These are phyloP conservation scores for Gorgonomyces haynaldii DNA, from an alignment of 192 early-diverging fungal genomes.

Conservation along the genomic window DNA sequence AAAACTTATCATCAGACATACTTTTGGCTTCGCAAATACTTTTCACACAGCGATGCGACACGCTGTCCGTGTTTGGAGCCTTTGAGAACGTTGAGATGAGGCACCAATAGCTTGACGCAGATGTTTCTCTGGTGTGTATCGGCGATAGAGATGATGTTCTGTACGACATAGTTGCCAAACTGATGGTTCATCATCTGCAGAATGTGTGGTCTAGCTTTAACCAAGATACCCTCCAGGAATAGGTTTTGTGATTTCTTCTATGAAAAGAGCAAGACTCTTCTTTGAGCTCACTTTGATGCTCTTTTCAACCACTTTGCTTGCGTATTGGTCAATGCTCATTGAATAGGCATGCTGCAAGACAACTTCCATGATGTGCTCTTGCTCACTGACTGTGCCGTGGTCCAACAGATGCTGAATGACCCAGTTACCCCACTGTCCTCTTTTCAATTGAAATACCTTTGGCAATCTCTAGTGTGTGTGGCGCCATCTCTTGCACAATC, in stretches of 20 bases:
- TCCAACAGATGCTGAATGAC: constrained; percentile 69
- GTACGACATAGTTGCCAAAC: constrained; percentile 70
- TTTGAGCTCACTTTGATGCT: constrained; percentile 36
- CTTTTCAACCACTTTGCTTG: constrained; percentile 69
- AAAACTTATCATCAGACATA: too few species aligned
- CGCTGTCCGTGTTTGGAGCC: constrained; percentile 65
- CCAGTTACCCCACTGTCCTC: constrained; percentile 74
- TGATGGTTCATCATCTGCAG: constrained; percentile 69
- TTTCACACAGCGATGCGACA: constrained; percentile 42
- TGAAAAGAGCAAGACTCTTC: constrained; percentile 30
- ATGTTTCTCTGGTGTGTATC: constrained; percentile 43
- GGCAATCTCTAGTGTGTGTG: constrained; percentile 47
- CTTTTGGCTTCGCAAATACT: constrained; percentile 31
- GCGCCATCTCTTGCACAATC: constrained; percentile 52
- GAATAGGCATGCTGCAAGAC: constrained; percentile 27
- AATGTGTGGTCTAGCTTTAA: constrained; percentile 29
- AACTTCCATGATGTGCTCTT: constrained; percentile 37
- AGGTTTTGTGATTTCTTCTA: constrained; percentile 27
- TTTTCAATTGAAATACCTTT: constrained; percentile 24
- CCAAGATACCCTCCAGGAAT: constrained; percentile 6
- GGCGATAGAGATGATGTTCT: constrained; percentile 53
- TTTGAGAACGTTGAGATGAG: constrained; percentile 54
- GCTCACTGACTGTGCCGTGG: constrained; percentile 40
- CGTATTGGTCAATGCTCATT: constrained; percentile 62
- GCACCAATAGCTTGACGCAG: constrained; percentile 46